phyloP scores from a whole-genome alignment of 768 basidiomycete species.

The Suillus weaverae region DNA sequence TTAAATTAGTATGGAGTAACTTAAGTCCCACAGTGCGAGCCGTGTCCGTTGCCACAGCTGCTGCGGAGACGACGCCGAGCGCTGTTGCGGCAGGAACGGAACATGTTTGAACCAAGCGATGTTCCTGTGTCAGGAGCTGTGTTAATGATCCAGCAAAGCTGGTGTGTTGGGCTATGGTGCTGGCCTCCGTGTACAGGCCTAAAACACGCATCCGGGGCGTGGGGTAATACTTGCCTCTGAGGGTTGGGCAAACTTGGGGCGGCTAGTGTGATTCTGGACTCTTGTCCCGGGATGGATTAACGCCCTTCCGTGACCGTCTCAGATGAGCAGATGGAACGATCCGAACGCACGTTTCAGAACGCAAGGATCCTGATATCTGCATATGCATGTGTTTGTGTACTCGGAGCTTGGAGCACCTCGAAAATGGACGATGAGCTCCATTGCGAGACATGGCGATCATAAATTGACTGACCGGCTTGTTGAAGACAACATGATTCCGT shows the following conservation, averaged over 20 bases:
- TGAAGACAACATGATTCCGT: neutral
- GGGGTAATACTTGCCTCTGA: constrained; percentile 1
- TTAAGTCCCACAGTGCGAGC: neutral
- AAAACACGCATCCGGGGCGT: constrained; percentile 6
- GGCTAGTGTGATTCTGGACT: neutral
- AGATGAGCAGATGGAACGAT: neutral
- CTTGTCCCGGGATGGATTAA: constrained; percentile 2
- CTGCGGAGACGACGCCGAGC: neutral
- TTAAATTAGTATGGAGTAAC: neutral
- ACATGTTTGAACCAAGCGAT: constrained; percentile 4
- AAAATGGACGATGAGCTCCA: neutral
- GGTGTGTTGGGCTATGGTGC: constrained; percentile 1
- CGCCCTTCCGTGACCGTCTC: constrained; percentile 6
- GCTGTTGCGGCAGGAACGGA: constrained; percentile 5
- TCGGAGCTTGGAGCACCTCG: neutral
- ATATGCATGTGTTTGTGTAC: neutral
- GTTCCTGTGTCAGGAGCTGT: constrained; percentile 7
- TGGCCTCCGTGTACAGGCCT: neutral
- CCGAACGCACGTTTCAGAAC: neutral
- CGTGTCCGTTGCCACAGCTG: neutral
- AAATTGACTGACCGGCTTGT: neutral
- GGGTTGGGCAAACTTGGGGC: neutral
- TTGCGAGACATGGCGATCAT: neutral
- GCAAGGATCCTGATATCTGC: neutral
- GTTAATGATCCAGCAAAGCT: neutral